Base-by-base conservation (phyloP, 805 yeast genomes). In the Lachancea mirantina region DNA sequence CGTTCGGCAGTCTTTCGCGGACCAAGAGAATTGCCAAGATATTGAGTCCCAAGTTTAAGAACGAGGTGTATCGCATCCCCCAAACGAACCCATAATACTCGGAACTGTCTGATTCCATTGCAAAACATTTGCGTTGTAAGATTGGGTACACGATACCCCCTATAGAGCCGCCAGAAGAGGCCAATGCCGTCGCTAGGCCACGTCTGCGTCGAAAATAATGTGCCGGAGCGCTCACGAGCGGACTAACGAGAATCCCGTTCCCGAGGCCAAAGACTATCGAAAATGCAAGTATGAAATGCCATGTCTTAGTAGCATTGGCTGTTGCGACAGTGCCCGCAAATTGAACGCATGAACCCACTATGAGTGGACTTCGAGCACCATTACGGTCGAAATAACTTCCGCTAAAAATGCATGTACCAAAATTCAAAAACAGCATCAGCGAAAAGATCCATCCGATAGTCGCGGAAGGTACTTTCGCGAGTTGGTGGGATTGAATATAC, bases 381-480 rank as follows among this genome's bases (percentile, higher is more conserved):
- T 53, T 61, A 18, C 55, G 50, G 36, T 70, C 76, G 43, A 70
- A 68, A 11, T 67, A 50, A 2, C 62, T 59, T 2, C 76, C 75
- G 5, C 67, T 61, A 25, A 69, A 49, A 27, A 69, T 50, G 14
- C 63, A 54, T 5, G 62, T 40, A 1, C 55, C 45, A 28, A 49
- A 49, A 5, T 57, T 42, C n/a, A 50, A 36, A 18, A 51, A 50
- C 2, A 56, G 41, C 30, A 46, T 48, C 7, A 58, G 42, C 4
- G 59, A 49, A 46, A 76, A 76, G 25, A 76, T 68, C 81, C 82
- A 74, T 2, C 79, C 67, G 3, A 72, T 62, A 1, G 69, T 56
- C 3, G 76, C 64, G 2, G 71, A 56, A 9, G 67, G 50, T 2
- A 61, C 57, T 30, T 62, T 42, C 2, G 57, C 58, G 40, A 76